phyloP scores from a whole-genome alignment of 331 rosid species.

The Dryas integrifolia region DNA sequence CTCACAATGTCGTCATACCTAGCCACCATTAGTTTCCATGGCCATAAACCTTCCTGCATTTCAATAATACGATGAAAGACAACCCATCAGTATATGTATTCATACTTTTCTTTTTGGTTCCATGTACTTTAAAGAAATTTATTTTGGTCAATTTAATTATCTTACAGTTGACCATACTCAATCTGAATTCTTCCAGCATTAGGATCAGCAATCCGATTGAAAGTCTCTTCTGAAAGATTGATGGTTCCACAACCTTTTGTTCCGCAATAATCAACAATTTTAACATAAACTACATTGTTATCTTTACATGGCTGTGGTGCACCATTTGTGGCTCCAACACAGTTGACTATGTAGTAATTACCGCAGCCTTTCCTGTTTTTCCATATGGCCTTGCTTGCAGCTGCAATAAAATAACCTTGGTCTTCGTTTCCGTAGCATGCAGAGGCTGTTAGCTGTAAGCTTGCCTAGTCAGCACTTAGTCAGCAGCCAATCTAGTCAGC shows the following conservation, averaged over 20 bases:
- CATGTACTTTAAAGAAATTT: not conserved
- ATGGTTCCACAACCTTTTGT: slow-evolving; percentile 19
- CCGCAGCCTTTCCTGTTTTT: not conserved
- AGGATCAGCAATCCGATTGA: slow-evolving; percentile 18
- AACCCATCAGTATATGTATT: no score
- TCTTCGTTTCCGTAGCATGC: slow-evolving; percentile 1
- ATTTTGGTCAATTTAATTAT: no score
- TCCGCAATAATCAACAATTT: slow-evolving; percentile 6
- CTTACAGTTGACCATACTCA: not conserved
- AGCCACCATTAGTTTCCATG: no score
- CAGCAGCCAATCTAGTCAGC: no score
- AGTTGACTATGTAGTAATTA: not conserved
- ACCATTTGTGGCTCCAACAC: not conserved
- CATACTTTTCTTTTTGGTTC: no score
- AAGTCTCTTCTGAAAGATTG: not conserved
- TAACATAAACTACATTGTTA: not conserved
- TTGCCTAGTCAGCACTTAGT: no score
- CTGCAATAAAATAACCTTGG: not conserved
- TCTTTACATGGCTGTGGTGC: not conserved
- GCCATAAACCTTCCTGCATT: no score
- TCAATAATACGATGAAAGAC: no score
- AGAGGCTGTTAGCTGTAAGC: no score
- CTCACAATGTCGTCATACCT: no score
- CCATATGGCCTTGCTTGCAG: not conserved
- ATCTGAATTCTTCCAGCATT: slow-evolving; percentile 32